Evolutionary conservation across 805 yeast species (phyloP).

Genomic region (Candida dajiaensis): DNA sequence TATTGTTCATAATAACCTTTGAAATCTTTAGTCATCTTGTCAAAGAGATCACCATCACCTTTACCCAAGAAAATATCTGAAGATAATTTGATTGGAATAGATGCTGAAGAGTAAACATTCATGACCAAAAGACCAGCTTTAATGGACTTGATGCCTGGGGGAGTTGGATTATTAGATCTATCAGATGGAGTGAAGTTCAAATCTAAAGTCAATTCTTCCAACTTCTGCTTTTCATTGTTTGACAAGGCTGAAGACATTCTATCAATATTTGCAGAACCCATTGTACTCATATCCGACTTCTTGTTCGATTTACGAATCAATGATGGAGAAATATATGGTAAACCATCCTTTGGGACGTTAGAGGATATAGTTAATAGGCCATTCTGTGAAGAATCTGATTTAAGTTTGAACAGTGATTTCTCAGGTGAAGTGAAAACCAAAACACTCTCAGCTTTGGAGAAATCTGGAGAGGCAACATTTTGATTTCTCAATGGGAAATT

Average conservation of each 20-base stretch:
- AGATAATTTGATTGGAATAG: constrained; percentile 38
- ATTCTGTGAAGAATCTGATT: constrained; percentile 6
- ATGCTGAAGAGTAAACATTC: constrained; percentile 28
- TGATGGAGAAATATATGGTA: constrained; percentile 34
- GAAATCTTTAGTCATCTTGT: constrained; percentile 22
- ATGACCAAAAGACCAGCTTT: constrained; percentile 28
- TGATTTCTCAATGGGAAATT: constrained; percentile 22
- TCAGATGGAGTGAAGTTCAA: constrained; percentile 27
- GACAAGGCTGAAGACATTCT: constrained; percentile 23
- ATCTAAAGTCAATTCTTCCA: constrained; percentile 25
- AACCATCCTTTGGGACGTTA: constrained; percentile 27
- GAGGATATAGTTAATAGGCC: constrained; percentile 29
- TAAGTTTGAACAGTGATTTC: background rate
- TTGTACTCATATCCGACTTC: constrained; percentile 26
- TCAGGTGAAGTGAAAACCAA: background rate
- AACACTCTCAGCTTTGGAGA: constrained; percentile 13
- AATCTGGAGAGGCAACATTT: constrained; percentile 12
- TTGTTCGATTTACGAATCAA: constrained; percentile 31
- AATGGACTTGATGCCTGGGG: constrained; percentile 27
- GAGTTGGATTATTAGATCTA: constrained; percentile 19
- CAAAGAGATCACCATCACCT: constrained; percentile 10
- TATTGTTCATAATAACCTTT: constrained; percentile 6
- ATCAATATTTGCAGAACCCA: constrained; percentile 31
- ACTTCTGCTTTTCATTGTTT: constrained; percentile 23
- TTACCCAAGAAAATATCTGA: constrained; percentile 24